phyloP scores from a whole-genome alignment of 495 filamentous ascomycete species.

The Penicillium daleae region DNA sequence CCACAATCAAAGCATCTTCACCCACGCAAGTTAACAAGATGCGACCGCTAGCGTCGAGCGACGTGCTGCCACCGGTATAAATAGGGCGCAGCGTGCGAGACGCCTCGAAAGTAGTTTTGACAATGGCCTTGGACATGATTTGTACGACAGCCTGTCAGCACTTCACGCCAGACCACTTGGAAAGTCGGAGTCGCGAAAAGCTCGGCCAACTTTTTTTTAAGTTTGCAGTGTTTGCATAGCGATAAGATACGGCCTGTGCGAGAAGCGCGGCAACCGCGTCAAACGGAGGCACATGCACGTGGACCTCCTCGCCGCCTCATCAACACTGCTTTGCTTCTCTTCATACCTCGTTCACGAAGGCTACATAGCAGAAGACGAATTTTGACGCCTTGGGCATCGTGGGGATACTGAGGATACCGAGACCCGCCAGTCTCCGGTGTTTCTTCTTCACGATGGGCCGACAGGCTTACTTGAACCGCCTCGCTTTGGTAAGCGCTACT shows the following conservation, averaged over 20 bases:
- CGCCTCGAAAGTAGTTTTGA: constrained; percentile 87
- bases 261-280: constrained; percentile 3
- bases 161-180: constrained; percentile 18
- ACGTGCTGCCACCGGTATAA: constrained; percentile 87
- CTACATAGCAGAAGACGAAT: background rate
- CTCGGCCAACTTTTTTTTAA: constrained; percentile 46
- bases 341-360: background rate
- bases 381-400: background rate
- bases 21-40: constrained; percentile 84
- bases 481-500: constrained; percentile 54
- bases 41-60: constrained; percentile 78
- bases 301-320: constrained; percentile 7
- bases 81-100: constrained; percentile 84
- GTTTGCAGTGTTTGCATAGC: constrained; percentile 45
- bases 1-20: constrained; percentile 87
- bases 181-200: constrained; percentile 30
- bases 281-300: background rate
- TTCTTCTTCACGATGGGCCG: constrained; percentile 46
- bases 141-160: constrained; percentile 27
- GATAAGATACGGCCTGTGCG: constrained; percentile 39
- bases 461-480: constrained; percentile 53
- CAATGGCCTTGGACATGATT: constrained; percentile 52
- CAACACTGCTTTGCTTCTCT: background rate
- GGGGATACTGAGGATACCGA: constrained; percentile 21
- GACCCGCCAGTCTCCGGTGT: background rate